These are phyloP conservation scores for Hordeum pubiflorum DNA, from an alignment of 202 grass and related monocot genomes.

Conservation along the genomic window DNA sequence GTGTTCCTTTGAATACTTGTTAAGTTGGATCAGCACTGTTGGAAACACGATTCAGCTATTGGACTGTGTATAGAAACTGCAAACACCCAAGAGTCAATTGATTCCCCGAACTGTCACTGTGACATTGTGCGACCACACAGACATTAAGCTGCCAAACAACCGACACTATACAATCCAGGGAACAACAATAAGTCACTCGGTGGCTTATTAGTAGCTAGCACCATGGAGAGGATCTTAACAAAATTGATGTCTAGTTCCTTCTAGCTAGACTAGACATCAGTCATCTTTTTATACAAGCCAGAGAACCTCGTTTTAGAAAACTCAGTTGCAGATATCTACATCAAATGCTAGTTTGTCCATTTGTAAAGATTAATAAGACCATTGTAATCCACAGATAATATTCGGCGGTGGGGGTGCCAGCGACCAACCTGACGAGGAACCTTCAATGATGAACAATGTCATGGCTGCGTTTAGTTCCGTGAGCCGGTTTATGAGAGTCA, in stretches of 20 bases:
- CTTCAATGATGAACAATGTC: conserved; percentile 68
- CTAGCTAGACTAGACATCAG: background rate
- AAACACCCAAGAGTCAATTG: background rate
- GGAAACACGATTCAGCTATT: background rate
- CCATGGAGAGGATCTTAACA: too few species aligned
- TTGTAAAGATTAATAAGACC: background rate
- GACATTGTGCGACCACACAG: background rate
- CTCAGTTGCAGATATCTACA: background rate
- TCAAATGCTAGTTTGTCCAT: background rate
- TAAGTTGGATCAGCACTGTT: background rate
- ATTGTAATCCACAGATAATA: conserved; percentile 51
- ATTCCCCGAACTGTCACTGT: conserved; percentile 2
- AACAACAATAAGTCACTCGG: background rate
- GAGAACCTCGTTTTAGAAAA: background rate
- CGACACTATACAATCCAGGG: background rate
- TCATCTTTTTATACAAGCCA: background rate
- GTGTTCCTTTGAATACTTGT: background rate
- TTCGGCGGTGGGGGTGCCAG: conserved; percentile 38
- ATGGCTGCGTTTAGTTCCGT: conserved; percentile 65
- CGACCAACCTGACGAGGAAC: conserved; percentile 50
- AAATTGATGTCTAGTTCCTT: background rate
- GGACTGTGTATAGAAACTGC: background rate
- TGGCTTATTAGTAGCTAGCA: too few species aligned
- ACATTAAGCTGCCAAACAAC: background rate
- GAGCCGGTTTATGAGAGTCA: conserved; percentile 69